Conservation (phyloP, 108 stramenopile genomes). For the Schizochytrium sp. region DNA sequence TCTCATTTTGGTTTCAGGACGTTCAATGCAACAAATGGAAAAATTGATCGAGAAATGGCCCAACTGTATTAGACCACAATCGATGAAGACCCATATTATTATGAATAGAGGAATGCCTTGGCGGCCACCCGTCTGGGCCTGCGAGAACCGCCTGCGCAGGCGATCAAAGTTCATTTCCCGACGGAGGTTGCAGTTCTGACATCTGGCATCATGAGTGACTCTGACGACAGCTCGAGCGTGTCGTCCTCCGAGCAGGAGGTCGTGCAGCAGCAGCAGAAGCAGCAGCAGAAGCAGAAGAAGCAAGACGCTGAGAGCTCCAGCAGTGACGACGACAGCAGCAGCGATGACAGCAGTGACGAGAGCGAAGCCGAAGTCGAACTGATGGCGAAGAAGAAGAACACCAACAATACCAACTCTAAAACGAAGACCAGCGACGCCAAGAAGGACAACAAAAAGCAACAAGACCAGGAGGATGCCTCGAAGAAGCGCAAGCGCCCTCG, state of each 20-base stretch:
- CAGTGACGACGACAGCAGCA: background rate
- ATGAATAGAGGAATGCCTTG: too few species aligned
- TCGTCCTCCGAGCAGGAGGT: background rate
- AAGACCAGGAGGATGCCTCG: background rate
- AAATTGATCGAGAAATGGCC: too few species aligned
- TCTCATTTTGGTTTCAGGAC: too few species aligned
- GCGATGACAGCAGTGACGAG: background rate
- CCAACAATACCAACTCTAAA: background rate
- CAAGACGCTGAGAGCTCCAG: background rate
- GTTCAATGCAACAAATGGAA: too few species aligned
- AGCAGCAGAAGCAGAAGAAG: background rate
- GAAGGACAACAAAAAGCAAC: background rate
- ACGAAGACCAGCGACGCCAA: background rate
- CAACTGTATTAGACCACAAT: too few species aligned
- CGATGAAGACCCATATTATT: too few species aligned
- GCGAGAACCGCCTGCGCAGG: background rate
- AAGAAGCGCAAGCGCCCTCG: slow-evolving; percentile 57
- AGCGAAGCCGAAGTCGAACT: background rate
- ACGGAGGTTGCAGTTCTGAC: background rate
- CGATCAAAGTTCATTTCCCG: background rate
- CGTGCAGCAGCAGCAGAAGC: background rate
- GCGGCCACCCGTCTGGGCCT: too few species aligned
- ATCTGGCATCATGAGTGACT: background rate
- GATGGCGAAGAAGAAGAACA: slow-evolving; percentile 57
- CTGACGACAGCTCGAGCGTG: background rate